Evolutionary conservation across 768 basidiomycete species (phyloP), one percentile per base, ranked within the genome.

Genomic region (Cantharellus anzutake): DNA sequence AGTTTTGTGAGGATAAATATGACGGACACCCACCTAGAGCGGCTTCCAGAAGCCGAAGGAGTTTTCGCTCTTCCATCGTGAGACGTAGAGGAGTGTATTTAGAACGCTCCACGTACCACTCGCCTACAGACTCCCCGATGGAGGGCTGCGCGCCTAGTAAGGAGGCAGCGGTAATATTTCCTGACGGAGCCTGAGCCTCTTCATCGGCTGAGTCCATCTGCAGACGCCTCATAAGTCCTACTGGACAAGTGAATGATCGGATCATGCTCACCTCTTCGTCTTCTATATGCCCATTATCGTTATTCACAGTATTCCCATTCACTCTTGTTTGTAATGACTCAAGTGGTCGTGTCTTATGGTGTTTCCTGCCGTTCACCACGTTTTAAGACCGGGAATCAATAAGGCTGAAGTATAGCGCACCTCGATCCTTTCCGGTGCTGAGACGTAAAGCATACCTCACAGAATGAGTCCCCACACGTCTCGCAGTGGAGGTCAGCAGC

Each of bases 371-470:
- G n/a, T n/a, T n/a, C n/a, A n/a, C n/a, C n/a, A n/a, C n/a, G n/a
- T n/a, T n/a, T n/a, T n/a, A n/a, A n/a, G n/a, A n/a, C n/a, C n/a
- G n/a, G n/a, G n/a, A n/a, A n/a, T n/a, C n/a, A n/a, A n/a, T n/a
- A n/a, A n/a, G n/a, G n/a, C n/a, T n/a, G n/a, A n/a, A n/a, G n/a
- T n/a, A n/a, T n/a, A n/a, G n/a, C n/a, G n/a, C n/a, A n/a, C n/a
- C n/a, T n/a, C n/a, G n/a, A n/a, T n/a, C n/a, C n/a, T 65, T 90
- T 91, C 53, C 87, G 74, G 69, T 91, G 88, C 66, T 86, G 86
- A 0, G 87, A 78, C 5, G 83, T 78, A 68, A 84, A 91, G 74
- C 88, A 91, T 34, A 91, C 88, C 67, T 88, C 83, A 62, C 88
- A 90, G 66, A 81, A 90, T 20, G 74, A 69, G 67, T 90, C 88